Conservation (phyloP, 2,329 filamentous ascomycete species). For the Botryotinia narcissicola region DNA sequence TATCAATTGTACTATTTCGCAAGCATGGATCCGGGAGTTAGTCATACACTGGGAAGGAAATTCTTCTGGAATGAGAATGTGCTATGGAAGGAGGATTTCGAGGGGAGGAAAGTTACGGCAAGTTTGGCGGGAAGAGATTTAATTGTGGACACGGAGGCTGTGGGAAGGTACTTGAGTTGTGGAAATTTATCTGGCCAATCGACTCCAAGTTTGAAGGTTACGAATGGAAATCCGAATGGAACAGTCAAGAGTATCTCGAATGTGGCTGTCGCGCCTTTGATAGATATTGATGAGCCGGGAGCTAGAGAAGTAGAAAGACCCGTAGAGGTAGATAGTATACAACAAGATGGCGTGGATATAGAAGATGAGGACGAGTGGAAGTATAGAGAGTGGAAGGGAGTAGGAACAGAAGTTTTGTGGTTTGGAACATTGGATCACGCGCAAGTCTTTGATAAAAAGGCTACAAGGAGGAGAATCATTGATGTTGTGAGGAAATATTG, state of each 20-base stretch:
- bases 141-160: constrained; percentile 52
- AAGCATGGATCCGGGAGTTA: constrained; percentile 55
- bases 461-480: constrained; percentile 39
- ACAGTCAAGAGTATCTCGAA: not conserved
- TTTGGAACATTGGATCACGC: constrained; percentile 56
- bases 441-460: constrained; percentile 48
- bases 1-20: constrained; percentile 60
- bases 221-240: constrained; percentile 24
- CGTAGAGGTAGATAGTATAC: not conserved
- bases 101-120: constrained; percentile 46
- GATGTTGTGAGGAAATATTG: constrained; percentile 37
- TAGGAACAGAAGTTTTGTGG: constrained; percentile 51
- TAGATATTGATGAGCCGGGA: constrained; percentile 6
- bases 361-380: constrained; percentile 35
- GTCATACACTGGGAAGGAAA: constrained; percentile 54
- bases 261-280: not conserved
- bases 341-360: constrained; percentile 22
- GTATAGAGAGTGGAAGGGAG: constrained; percentile 36
- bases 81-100: constrained; percentile 57
- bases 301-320: not conserved
- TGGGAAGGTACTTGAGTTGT: constrained; percentile 50
- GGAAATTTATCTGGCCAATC: constrained; percentile 23
- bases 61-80: constrained; percentile 63
- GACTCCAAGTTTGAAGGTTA: constrained; percentile 28
- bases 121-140: constrained; percentile 51